A percentile compares a stretch with the other conserved stretches of the same genome.
phyloP scores from a whole-genome alignment of 2,329 filamentous ascomycete species.

The Pseudogymnoascus sp. region DNA sequence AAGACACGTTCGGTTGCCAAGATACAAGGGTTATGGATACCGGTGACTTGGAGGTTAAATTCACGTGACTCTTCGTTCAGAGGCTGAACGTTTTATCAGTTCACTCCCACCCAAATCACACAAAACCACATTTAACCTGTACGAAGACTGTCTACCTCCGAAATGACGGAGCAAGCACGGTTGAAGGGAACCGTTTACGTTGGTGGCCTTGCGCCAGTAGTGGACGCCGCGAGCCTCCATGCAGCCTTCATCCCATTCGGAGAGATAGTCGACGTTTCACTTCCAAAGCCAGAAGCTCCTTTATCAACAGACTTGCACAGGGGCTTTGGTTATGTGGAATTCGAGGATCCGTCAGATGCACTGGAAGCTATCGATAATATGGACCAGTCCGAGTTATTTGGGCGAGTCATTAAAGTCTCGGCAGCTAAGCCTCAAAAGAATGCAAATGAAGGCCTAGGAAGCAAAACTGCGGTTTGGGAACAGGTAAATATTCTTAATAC shows the following conservation, averaged over 20 bases:
- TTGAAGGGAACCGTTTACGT: constrained; percentile 91
- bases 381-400: constrained; percentile 94
- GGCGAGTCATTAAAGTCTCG: constrained; percentile 83
- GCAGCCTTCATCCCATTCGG: constrained; percentile 96
- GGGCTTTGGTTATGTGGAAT: constrained; percentile 96
- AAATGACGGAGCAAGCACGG: constrained; percentile 73
- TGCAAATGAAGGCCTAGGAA: constrained; percentile 76
- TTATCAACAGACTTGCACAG: constrained; percentile 73
- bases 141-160: constrained; percentile 17
- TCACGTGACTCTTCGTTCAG: background rate
- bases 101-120: constrained; percentile 1
- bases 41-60: background rate
- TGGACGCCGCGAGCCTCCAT: constrained; percentile 66
- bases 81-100: background rate
- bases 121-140: background rate
- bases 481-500: constrained; percentile 54
- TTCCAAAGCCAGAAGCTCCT: constrained; percentile 79
- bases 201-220: constrained; percentile 73
- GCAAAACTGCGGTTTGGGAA: constrained; percentile 93
- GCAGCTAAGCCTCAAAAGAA: constrained; percentile 88
- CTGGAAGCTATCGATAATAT: constrained; percentile 98
- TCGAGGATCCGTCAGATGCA: constrained; percentile 75
- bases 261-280: constrained; percentile 81
- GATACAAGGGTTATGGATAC: background rate
- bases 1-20: constrained; percentile 10